Evolutionary conservation across 73 alveolate species (phyloP), one percentile per base, ranked within the genome.

Genomic region (Tetrahymena elliotti): DNA sequence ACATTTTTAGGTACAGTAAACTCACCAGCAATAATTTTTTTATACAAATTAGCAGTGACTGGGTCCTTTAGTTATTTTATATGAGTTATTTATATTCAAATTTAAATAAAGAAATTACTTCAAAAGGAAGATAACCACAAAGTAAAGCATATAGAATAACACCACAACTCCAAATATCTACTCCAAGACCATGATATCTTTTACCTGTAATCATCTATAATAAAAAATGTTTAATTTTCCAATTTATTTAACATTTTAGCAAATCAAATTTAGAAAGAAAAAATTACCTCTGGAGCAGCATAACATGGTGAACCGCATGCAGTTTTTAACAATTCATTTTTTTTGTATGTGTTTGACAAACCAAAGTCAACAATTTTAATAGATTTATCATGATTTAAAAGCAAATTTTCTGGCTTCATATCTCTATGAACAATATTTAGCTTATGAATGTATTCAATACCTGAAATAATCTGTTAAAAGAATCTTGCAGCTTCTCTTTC

Each of bases 251-350:
- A n/a, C 20, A 68, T 1, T n/a, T 68, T 68, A 68, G 38, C 34
- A 68, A 68, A 6, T 24, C 1, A 68, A 68, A 3, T 22, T n/a
- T 7, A 53, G 35, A 27, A 53, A n/a, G 35, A 53, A 53, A 31
- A 68, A 68, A 18, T 22, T 68, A 68, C 88, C 96, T 98, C 99
- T 1, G 99, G 99, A 93, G 99, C 99, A 22, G 99, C 99, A 96
- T 98, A 98, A 93, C 99, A 99, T 9, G 99, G 99, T 33, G 99
- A 97, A 7, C 99, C 99, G 96, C 99, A 98, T 20, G 99, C 99
- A 54, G 99, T 98, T 41, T 98, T 97, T 82, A 98, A 93, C 93
- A 96, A 84, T 93, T 98, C 99, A 9, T 97, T 98, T 54, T 93
- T 33, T 52, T 97, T 95, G 93, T 97, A 98, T 20, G 98, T 96